Base-by-base conservation (phyloP, 768 basidiomycete species). In the Mycena epipterygia region DNA sequence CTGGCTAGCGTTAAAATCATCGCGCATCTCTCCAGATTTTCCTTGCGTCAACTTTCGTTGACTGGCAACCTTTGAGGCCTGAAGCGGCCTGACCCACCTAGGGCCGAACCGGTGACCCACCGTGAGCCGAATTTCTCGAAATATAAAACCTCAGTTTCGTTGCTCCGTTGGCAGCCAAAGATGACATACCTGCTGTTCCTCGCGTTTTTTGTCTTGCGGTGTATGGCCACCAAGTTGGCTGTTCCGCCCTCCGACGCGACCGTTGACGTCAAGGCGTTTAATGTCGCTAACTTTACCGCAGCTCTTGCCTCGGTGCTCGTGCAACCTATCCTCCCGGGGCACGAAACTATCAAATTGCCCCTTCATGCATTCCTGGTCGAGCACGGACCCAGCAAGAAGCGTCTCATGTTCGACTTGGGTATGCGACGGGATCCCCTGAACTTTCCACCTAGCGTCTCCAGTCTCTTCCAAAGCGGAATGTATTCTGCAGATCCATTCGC, bases 341-440 rank as follows among this genome's bases (percentile, higher is more conserved):
- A 53, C 55, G 58, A 68, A 32, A 53, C 57, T n/a, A 60, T 61
- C 25, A 30, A 3, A 0, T 0, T 72, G 0, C 71, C 67, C 6
- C 39, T 64, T 29, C 61, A 67, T 30, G 71, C 71, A 30, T 72
- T 72, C 62, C 32, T 72, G 41, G 42, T 72, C 4, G 71, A 72
- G 27, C 71, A 72, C 51, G 17, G 27, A 7, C 41, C 63, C 27
- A 71, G 44, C 58, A 41, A 39, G 42, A 53, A 55, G 27, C 67
- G 57, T 3, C 35, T 73, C 56, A 73, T 68, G 67, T 73, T 73
- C 44, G 71, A 73, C 35, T 8, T 73, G 23, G 71, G 67, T 16
- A 73, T 66, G 52, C 55, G 67, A 1, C 61, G 13, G 4, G 71
- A 73, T 29, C 44, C 46, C 6, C 17, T 48, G 41, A 65, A 72